These are phyloP conservation scores for Rhexocercosporidium sp. DNA, from an alignment of 2,329 filamentous ascomycete species.

Conservation along the genomic window DNA sequence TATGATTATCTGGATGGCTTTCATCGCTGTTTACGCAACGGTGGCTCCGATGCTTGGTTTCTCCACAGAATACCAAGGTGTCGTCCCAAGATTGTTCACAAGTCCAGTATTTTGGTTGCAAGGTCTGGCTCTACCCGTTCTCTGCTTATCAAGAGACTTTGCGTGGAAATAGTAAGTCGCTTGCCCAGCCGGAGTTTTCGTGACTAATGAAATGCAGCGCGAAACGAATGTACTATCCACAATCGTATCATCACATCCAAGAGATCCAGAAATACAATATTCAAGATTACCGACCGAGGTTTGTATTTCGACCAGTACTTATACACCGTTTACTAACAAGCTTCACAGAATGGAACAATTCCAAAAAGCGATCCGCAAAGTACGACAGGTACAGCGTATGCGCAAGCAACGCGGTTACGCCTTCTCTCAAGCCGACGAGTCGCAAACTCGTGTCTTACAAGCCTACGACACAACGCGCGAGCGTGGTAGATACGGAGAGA, in stretches of 20 bases:
- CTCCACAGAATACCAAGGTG: conserved; percentile 83
- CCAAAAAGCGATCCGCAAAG: conserved; percentile 98
- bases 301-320: conserved; percentile 44
- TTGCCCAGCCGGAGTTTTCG: background rate
- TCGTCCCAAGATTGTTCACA: conserved; percentile 79
- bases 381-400: conserved; percentile 97
- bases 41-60: conserved; percentile 83
- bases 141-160: conserved; percentile 88
- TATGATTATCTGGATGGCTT: conserved; percentile 88
- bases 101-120: conserved; percentile 92
- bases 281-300: conserved; percentile 96
- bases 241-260: conserved; percentile 97
- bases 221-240: conserved; percentile 95
- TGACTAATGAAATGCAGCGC: conserved; percentile 48
- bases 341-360: conserved; percentile 93
- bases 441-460: conserved; percentile 91
- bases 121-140: conserved; percentile 75
- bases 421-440: conserved; percentile 97
- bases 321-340: conserved; percentile 29
- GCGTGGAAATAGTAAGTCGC: conserved; percentile 85
- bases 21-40: conserved; percentile 85
- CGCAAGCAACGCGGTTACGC: conserved; percentile 98
- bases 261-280: conserved; percentile 99
- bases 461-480: conserved; percentile 96
- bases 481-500: conserved; percentile 92